phyloP scores from a whole-genome alignment of 139 green algal genomes.

The Pycnococcus provasolii region DNA sequence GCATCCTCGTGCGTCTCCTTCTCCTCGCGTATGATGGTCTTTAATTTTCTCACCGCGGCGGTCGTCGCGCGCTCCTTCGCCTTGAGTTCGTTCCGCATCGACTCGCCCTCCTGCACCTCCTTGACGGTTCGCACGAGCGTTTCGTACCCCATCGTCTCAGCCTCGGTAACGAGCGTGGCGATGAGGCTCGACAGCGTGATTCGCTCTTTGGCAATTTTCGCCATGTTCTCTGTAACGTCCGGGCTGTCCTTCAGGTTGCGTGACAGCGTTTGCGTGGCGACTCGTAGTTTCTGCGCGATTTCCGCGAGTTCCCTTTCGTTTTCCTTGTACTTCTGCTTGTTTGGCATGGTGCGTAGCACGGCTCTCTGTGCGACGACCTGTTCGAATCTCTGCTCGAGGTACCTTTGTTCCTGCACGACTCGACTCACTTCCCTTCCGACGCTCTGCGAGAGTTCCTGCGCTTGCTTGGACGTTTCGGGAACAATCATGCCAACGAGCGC shows the following conservation, averaged over 20 bases:
- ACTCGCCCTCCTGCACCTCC: neutral
- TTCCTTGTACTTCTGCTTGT: conserved; percentile 55
- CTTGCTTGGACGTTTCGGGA: neutral
- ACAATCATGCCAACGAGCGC: conserved; percentile 2
- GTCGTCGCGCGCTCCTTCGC: conserved; percentile 6
- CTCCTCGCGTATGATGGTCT: conserved; percentile 48
- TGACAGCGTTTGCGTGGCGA: conserved; percentile 47
- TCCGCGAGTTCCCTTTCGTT: conserved; percentile 41
- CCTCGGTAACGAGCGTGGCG: conserved; percentile 34
- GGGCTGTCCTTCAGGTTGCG: conserved; percentile 71
- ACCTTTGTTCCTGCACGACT: conserved; percentile 58
- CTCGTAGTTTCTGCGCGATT: conserved; percentile 49
- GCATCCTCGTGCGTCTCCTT: conserved; percentile 59
- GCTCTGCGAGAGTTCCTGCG: conserved; percentile 39
- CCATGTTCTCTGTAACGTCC: conserved; percentile 69
- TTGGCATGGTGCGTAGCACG: conserved; percentile 42
- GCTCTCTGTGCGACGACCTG: conserved; percentile 47
- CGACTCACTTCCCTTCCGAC: conserved; percentile 62
- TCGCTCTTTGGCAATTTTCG: conserved; percentile 55
- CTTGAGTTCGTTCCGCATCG: conserved; percentile 2
- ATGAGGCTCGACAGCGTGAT: conserved; percentile 48
- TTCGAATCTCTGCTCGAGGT: conserved; percentile 56
- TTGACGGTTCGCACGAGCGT: neutral
- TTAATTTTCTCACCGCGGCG: conserved; percentile 46
- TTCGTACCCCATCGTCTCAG: conserved; percentile 25